phyloP scores from a whole-genome alignment of 2,329 filamentous ascomycete genomes.

The Paecilomyces variotii region DNA sequence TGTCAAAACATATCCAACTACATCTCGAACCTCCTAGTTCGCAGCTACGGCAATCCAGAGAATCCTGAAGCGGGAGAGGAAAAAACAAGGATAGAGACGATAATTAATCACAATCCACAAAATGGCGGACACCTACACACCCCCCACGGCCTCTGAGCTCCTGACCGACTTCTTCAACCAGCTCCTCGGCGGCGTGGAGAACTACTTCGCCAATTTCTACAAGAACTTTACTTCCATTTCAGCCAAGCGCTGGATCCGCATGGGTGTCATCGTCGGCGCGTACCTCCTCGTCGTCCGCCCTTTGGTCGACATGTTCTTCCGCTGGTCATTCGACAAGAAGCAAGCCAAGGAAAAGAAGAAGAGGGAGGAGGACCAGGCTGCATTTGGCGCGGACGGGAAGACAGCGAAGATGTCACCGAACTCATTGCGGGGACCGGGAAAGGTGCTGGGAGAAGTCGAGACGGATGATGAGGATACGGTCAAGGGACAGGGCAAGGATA shows the following conservation, averaged over 20 bases:
- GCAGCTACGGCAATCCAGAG: not conserved
- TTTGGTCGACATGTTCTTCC: slow-evolving; percentile 45
- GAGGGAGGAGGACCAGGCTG: slow-evolving; percentile 40
- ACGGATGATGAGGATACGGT: slow-evolving; percentile 34
- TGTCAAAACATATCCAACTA: not conserved
- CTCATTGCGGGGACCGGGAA: slow-evolving; percentile 48
- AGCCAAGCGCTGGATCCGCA: slow-evolving; percentile 47
- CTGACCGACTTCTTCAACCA: slow-evolving; percentile 10
- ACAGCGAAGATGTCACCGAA: slow-evolving; percentile 53
- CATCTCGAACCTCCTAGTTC: not conserved
- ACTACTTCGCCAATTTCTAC: slow-evolving; percentile 13
- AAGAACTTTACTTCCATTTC: slow-evolving; percentile 30
- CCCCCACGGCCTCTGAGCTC: not conserved
- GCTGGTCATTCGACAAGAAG: slow-evolving; percentile 46
- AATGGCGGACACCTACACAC: slow-evolving; percentile 3
- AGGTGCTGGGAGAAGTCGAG: slow-evolving; percentile 16
- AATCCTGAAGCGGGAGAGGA: not conserved
- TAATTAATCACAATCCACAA: not conserved
- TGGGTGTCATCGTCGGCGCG: slow-evolving; percentile 61
- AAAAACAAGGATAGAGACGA: not conserved
- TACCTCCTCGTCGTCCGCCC: slow-evolving; percentile 59
- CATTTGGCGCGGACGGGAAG: slow-evolving; percentile 25
- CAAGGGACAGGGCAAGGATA: slow-evolving; percentile 21
- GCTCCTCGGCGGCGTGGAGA: slow-evolving; percentile 8
- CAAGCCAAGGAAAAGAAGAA: slow-evolving; percentile 47